Base-by-base conservation (phyloP, 179 eudicot species). In the Amaranthus tricolor region DNA sequence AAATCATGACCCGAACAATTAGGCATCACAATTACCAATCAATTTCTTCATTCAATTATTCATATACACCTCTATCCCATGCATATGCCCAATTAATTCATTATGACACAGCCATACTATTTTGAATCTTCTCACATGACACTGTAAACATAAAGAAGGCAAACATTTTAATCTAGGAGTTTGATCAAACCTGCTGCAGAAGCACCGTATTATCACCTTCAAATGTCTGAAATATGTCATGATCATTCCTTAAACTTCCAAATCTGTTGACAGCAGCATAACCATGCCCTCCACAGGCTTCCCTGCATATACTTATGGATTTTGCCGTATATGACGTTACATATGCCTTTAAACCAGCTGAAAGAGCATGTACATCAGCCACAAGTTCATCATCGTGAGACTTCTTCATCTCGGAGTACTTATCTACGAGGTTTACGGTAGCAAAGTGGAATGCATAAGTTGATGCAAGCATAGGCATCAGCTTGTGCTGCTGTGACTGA, bases 151-250 rank as follows among this genome's bases (percentile, higher is more conserved):
- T 43, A 5, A 45, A 15, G 49, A 49, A 52, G 6, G 62, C 14
- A 55, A 49, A 5, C 1, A 47, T 8, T 47, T 2, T 5, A 6
- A 56, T 15, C 10, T 17, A 53, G 21, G 54, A 72, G 40, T 71
- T 53, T 10, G 65, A 52, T 60, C 77, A 69, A 70, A 95, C 97
- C 97, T 92, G 97, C 74, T 94, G 98, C 66, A 94, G 85, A 49
- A 94, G 93, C 77, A 94, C 98, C 1, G 98, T 94, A 79, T 94
- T 94, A 75, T 94, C 97, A 54, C 98, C 98, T 88, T 94, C 98
- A 85, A 94, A 94, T 43, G 98, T 94, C 89, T 94, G 98, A 82
- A 94, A 94, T 55, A 94, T 94, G 85, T 94, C 98, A 62, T 94
- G 98, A 80, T 94, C 98, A 78, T 94, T 94, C 81, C 98, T 92